A percentile compares a stretch with the other conserved stretches of the same genome.
phyloP scores from a whole-genome alignment of 345 rosid genomes.

The Clarkia xantiana region DNA sequence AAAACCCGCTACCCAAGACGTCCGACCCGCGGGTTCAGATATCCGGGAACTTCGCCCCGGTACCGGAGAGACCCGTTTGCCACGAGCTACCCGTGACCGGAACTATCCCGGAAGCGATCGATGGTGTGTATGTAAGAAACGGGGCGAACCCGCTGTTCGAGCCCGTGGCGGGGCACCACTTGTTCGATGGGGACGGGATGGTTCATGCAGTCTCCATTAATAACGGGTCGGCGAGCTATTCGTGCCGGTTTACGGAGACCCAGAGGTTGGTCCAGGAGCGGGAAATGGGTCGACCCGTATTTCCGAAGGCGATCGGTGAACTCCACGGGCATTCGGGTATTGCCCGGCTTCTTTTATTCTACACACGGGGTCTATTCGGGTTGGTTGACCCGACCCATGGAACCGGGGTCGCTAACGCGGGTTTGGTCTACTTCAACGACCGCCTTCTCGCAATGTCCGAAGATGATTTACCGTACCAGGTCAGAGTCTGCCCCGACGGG shows the following conservation, averaged over 20 bases:
- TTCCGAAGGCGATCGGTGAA: conserved; percentile 86
- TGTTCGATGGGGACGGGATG: conserved; percentile 95
- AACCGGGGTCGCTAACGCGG: conserved; percentile 87
- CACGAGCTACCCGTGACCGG: conserved; percentile 43
- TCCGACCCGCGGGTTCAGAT: conserved; percentile 69
- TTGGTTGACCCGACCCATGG: conserved; percentile 55
- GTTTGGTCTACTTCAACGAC: conserved; percentile 63
- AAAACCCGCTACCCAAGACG: conserved; percentile 60
- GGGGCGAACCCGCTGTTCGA: conserved; percentile 85
- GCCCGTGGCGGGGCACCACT: conserved; percentile 76
- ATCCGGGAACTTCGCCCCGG: conserved; percentile 78
- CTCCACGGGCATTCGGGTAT: conserved; percentile 82
- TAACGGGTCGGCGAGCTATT: conserved; percentile 51
- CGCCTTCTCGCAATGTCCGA: conserved; percentile 86
- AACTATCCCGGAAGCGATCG: conserved; percentile 53
- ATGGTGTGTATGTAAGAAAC: conserved; percentile 76
- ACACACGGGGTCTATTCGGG: conserved; percentile 56
- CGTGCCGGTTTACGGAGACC: conserved; percentile 84
- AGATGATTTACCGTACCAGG: conserved; percentile 82
- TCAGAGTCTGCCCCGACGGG: conserved; percentile 36
- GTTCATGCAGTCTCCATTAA: conserved; percentile 55
- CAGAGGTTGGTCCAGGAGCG: conserved; percentile 45
- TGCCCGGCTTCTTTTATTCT: conserved; percentile 53
- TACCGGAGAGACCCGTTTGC: conserved; percentile 47
- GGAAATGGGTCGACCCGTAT: conserved; percentile 41